A percentile compares a stretch with the other conserved stretches of the same genome.
These are phyloP conservation scores for Achaetomiella virescens DNA, from an alignment of 495 filamentous ascomycete species.

Conservation along the genomic window DNA sequence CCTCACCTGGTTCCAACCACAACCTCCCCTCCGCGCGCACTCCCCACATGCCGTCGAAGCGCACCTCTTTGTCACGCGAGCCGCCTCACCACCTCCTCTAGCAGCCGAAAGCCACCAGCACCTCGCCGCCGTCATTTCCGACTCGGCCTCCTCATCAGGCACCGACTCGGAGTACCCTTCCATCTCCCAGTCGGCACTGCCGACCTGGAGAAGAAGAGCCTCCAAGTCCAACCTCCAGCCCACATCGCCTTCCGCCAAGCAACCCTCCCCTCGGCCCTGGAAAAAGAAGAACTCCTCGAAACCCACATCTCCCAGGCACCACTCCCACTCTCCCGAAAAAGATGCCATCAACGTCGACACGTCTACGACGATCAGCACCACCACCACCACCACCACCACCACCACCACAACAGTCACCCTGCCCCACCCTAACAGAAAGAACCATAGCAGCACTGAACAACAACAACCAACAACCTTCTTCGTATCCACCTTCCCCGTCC, in stretches of 20 bases:
- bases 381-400: no score
- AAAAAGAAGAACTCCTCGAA: no score
- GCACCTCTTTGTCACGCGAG: slow-evolving; percentile 43
- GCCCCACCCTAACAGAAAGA: no score
- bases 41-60: slow-evolving; percentile 40
- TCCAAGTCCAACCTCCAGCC: slow-evolving; percentile 3
- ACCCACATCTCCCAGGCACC: no score
- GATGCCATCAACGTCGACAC: no score
- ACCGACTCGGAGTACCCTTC: slow-evolving; percentile 16
- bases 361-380: no score
- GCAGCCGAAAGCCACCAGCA: slow-evolving; percentile 1
- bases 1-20: slow-evolving; percentile 47
- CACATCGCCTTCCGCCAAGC: slow-evolving; percentile 2
- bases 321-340: no score
- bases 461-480: no score
- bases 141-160: slow-evolving; percentile 17
- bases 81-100: slow-evolving; percentile 11
- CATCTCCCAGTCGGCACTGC: slow-evolving; percentile 2
- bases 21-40: slow-evolving; percentile 39
- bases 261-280: background rate
- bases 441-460: no score
- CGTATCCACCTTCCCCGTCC: slow-evolving; percentile 10
- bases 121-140: background rate
- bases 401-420: no score
- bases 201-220: slow-evolving; percentile 21